A percentile compares a stretch with the other conserved stretches of the same genome.
Conservation (phyloP, 345 rosid species). For the Dovyalis caffra region DNA sequence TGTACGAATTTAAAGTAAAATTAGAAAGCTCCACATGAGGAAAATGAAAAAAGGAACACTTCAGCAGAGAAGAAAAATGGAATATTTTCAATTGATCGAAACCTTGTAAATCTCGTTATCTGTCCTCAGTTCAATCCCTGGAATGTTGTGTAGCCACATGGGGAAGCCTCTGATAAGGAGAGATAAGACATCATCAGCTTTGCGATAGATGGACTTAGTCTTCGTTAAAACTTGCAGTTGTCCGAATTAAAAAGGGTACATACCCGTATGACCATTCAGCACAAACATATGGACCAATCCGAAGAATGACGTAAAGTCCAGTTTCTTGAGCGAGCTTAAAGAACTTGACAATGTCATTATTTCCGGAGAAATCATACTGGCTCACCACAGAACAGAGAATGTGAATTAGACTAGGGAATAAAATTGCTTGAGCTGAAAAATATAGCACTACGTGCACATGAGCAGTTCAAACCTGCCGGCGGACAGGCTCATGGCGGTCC, state of each 20-base stretch:
- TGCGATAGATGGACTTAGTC: background rate
- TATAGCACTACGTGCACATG: too few species aligned
- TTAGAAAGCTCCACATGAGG: too few species aligned
- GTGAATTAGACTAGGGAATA: too few species aligned
- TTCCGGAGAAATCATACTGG: conserved; percentile 47
- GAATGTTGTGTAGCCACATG: conserved; percentile 62
- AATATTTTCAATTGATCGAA: background rate
- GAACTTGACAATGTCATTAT: conserved; percentile 52
- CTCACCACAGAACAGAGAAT: too few species aligned
- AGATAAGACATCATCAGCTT: background rate
- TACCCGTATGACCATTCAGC: conserved; percentile 75
- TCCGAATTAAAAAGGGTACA: background rate
- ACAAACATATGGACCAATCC: conserved; percentile 75
- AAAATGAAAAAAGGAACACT: background rate
- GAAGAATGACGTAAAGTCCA: conserved; percentile 54
- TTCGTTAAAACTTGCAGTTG: background rate
- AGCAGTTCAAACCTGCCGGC: conserved; percentile 20
- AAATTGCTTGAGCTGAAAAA: too few species aligned
- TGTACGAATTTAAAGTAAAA: background rate
- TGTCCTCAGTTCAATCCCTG: conserved; percentile 47
- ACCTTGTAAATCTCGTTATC: conserved; percentile 26
- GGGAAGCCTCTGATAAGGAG: conserved; percentile 49
- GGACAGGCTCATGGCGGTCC: conserved; percentile 55
- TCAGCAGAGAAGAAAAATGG: background rate
- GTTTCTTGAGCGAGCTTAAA: conserved; percentile 45